Percentiles rank a stretch among this genome's conserved stretches.
phyloP scores from a whole-genome alignment of 2,329 filamentous ascomycete species.

The Metarhizium brunneum region DNA sequence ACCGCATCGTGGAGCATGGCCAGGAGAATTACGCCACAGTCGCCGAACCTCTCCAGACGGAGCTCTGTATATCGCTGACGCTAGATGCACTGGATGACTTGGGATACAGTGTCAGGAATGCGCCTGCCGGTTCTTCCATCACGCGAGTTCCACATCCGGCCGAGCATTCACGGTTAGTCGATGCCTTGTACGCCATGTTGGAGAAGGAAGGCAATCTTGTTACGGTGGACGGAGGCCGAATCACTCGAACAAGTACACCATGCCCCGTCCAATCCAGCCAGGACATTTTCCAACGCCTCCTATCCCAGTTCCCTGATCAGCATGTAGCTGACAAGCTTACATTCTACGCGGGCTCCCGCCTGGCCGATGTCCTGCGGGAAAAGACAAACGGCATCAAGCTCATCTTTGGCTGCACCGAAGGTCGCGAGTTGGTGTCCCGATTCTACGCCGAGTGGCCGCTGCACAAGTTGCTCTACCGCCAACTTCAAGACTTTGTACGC shows the following conservation, averaged over 20 bases:
- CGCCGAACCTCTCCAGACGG: background rate
- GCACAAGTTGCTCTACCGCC: slow-evolving; percentile 21
- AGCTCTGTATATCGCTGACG: background rate
- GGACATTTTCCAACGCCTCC: slow-evolving; percentile 3
- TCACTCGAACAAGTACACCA: slow-evolving; percentile 6
- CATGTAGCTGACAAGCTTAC: slow-evolving; percentile 10
- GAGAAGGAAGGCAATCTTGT: slow-evolving; percentile 5
- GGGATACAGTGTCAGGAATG: background rate
- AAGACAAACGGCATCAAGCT: slow-evolving; percentile 26
- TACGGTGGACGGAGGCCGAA: slow-evolving; percentile 1
- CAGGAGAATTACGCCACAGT: background rate
- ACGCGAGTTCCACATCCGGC: background rate
- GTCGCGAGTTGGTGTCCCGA: slow-evolving; percentile 22
- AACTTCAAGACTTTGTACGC: slow-evolving; percentile 23
- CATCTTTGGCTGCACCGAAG: slow-evolving; percentile 27
- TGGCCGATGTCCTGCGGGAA: slow-evolving; percentile 21
- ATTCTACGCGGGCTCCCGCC: slow-evolving; percentile 15
- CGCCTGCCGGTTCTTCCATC: background rate
- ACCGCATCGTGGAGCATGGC: background rate
- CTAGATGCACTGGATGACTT: slow-evolving; percentile 2
- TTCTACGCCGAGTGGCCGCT: slow-evolving; percentile 27
- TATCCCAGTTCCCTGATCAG: slow-evolving; percentile 3
- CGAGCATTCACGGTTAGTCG: background rate
- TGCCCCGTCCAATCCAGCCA: background rate
- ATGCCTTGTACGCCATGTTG: slow-evolving; percentile 4